These are phyloP conservation scores for Vachellia pachyceras DNA, from an alignment of 306 rosid genomes.

Conservation along the genomic window DNA sequence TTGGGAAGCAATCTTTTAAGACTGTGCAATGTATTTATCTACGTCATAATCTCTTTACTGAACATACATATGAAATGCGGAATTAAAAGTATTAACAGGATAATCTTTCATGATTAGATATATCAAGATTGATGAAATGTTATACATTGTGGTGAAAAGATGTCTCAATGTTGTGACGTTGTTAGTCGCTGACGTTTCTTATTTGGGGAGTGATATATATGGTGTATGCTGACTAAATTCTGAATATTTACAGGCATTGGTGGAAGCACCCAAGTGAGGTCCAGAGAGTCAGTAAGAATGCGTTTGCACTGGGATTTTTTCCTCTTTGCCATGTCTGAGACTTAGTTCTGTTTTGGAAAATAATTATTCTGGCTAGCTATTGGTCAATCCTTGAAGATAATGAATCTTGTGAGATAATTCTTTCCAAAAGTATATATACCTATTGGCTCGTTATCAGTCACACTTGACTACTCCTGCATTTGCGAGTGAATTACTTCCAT, in stretches of 20 bases:
- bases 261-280: constrained; percentile 60
- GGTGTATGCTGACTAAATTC: constrained; percentile 35
- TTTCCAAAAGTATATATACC: constrained; percentile 25
- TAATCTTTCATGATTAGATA: background rate
- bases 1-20: constrained; percentile 3
- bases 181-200: background rate
- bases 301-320: constrained; percentile 44
- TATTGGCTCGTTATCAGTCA: constrained; percentile 28
- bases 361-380: constrained; percentile 43
- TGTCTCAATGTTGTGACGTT: constrained; percentile 13
- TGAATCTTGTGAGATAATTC: constrained; percentile 43
- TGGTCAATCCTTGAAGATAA: constrained; percentile 42
- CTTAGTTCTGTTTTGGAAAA: constrained; percentile 46
- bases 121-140: background rate
- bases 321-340: constrained; percentile 29
- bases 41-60: background rate
- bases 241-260: constrained; percentile 63
- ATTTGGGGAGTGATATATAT: background rate
- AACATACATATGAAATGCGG: background rate
- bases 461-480: constrained; percentile 9
- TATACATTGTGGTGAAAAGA: background rate
- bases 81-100: background rate
- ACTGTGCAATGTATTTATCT: background rate
- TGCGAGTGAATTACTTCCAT: constrained; percentile 33
- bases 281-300: constrained; percentile 54